A percentile compares a stretch with the other conserved stretches of the same genome.
These are phyloP conservation scores for Auricularia sp. DNA, from an alignment of 768 basidiomycete species.

Conservation along the genomic window DNA sequence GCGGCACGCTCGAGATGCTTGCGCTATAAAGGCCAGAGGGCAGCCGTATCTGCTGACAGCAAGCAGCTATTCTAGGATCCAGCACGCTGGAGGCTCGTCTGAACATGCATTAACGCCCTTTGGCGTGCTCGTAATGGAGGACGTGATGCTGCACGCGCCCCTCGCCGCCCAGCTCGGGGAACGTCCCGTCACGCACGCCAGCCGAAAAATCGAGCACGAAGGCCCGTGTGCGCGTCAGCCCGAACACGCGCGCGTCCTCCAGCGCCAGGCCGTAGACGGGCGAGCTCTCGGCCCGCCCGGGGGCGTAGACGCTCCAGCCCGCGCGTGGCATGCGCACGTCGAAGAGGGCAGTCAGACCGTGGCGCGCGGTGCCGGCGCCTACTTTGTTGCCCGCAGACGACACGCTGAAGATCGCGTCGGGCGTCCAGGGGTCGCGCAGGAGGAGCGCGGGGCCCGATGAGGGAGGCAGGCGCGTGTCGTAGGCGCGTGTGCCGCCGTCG, in stretches of 20 bases:
- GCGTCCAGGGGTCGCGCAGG: not conserved
- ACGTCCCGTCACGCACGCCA: not conserved
- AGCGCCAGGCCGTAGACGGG: not conserved
- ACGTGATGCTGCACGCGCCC: not conserved
- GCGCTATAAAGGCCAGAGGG: too few relatives aligned
- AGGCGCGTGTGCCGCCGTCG: not conserved
- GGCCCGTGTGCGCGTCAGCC: not conserved
- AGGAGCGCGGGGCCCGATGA: not conserved
- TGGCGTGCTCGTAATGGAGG: not conserved
- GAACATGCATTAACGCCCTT: not conserved
- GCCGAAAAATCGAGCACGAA: not conserved
- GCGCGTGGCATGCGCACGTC: not conserved
- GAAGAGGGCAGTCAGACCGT: not conserved
- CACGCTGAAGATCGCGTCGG: not conserved
- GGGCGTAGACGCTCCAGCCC: not conserved
- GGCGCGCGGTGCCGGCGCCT: not conserved
- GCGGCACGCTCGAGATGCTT: too few relatives aligned
- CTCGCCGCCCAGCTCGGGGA: not conserved
- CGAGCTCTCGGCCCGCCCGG: not conserved
- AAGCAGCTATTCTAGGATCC: too few relatives aligned
- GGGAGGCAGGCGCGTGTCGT: not conserved
- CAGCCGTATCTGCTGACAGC: too few relatives aligned
- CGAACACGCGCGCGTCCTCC: not conserved
- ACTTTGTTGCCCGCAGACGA: not conserved
- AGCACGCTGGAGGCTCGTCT: not conserved